Base-by-base conservation (phyloP, 2,329 filamentous ascomycete species). In the Arthrobotrys entomopaga region DNA sequence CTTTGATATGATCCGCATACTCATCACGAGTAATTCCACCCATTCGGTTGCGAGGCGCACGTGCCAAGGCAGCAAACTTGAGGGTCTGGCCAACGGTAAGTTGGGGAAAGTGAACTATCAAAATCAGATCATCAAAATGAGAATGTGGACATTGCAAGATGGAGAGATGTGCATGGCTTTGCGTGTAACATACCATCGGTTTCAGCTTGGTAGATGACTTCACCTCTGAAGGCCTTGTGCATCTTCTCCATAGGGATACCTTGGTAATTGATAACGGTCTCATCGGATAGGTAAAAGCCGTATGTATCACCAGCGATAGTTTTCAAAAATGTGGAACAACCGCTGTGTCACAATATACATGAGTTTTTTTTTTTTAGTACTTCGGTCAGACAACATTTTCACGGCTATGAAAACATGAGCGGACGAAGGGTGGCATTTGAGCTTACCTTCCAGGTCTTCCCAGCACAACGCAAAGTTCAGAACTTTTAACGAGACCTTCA, bases 301-400 rank as follows among this genome's bases (percentile, higher is more conserved):
- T 93, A 90, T 20, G 90, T 91, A 81, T 96, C 91, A 73, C 92
- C 92, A 2, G 91, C 87, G 42, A 61, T 75, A 13, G 71, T 91
- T 83, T 96, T 96, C 69, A 96, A 84, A 76, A 96, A 89, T 1
- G 92, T 96, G 15, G 90, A 92, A 81, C 92, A 96, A 63, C 90
- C 90, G 73, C 83, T 84, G 42, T 5, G 19, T 40, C 54, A 43
- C 42, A 13, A 46, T 46, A n/a, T 2, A 15, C 1, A 34, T 34
- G 29, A n/a, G n/a, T n/a, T n/a, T n/a, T n/a, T 34, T 34, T 34
- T 34, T 7, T 34, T 34, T 34, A 10, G 29, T 34, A 3, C 29
- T 34, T 34, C 29, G 29, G 52, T 24, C n/a, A 56, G n/a, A 53
- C 46, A 26, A 6, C 6, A 22, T 40, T 20, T 5, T 53, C 26